phyloP scores from a whole-genome alignment of 495 filamentous ascomycete species.

The Penicillium cosmopolitanum region DNA sequence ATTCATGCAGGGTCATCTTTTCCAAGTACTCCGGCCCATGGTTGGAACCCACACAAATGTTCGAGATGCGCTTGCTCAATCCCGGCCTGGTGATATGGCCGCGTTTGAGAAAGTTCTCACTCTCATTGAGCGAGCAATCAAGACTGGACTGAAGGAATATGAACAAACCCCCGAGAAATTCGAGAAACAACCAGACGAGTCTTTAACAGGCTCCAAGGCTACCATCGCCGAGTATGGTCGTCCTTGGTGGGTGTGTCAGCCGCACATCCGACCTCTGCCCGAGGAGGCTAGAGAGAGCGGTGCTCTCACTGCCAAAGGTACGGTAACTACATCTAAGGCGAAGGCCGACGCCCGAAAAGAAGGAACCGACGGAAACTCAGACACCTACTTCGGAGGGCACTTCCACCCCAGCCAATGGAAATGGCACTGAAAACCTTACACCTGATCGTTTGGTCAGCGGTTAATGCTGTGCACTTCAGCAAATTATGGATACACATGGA shows the following conservation, averaged over 20 bases:
- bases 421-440: slow-evolving; percentile 26
- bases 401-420: slow-evolving; percentile 4
- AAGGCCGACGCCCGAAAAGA: slow-evolving; percentile 14
- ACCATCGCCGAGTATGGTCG: slow-evolving; percentile 71
- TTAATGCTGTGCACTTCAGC: slow-evolving; percentile 12
- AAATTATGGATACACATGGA: neutral
- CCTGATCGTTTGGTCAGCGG: slow-evolving; percentile 43
- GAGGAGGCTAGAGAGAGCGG: slow-evolving; percentile 87
- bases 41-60: slow-evolving; percentile 77
- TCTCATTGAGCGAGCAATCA: slow-evolving; percentile 70
- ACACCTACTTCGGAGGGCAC: slow-evolving; percentile 19
- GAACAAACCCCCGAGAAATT: slow-evolving; percentile 61
- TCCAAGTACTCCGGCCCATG: slow-evolving; percentile 85
- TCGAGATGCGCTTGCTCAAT: slow-evolving; percentile 74
- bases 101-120: slow-evolving; percentile 72
- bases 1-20: slow-evolving; percentile 90
- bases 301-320: slow-evolving; percentile 68
- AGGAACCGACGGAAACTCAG: slow-evolving; percentile 16
- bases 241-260: slow-evolving; percentile 94
- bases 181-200: slow-evolving; percentile 39
- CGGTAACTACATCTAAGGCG: slow-evolving; percentile 38
- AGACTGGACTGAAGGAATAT: slow-evolving; percentile 74
- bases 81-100: slow-evolving; percentile 64
- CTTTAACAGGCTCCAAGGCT: slow-evolving; percentile 60
- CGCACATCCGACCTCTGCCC: slow-evolving; percentile 83